These are phyloP conservation scores for Ustilago bromivora DNA, from an alignment of 1,284 basidiomycete species.

Conservation along the genomic window DNA sequence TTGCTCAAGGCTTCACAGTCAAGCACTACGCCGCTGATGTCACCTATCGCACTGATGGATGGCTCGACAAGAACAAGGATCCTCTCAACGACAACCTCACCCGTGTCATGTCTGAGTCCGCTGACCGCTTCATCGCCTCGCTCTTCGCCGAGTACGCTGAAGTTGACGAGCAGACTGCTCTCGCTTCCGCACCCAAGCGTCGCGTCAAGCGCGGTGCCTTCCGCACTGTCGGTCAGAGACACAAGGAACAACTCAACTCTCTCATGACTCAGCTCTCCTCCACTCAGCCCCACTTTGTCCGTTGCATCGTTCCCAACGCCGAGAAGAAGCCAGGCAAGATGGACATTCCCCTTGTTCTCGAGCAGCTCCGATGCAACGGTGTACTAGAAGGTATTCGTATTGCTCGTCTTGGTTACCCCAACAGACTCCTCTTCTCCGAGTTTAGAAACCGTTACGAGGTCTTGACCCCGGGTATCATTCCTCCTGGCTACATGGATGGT, in stretches of 20 bases:
- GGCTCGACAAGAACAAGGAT: constrained; percentile 99
- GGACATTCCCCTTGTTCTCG: constrained; percentile 93
- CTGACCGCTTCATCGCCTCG: constrained; percentile 82
- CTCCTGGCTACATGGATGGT: constrained; percentile 95
- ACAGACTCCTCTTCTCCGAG: constrained; percentile 94
- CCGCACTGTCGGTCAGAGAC: constrained; percentile 92
- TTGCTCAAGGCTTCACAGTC: constrained; percentile 92
- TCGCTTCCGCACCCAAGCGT: constrained; percentile 72
- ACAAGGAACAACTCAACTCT: constrained; percentile 93
- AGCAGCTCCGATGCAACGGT: constrained; percentile 98
- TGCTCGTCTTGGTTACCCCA: constrained; percentile 95
- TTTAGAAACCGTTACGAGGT: constrained; percentile 98
- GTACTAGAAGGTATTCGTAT: constrained; percentile 99
- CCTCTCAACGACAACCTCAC: constrained; percentile 97
- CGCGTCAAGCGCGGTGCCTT: constrained; percentile 96
- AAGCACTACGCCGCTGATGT: constrained; percentile 97
- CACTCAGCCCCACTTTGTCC: constrained; percentile 97
- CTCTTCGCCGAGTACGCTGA: constrained; percentile 85
- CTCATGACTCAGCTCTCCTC: constrained; percentile 91
- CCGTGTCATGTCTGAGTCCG: constrained; percentile 85
- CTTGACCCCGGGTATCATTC: constrained; percentile 90
- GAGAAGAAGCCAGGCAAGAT: constrained; percentile 92
- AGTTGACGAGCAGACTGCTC: constrained; percentile 74
- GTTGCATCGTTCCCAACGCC: constrained; percentile 96
- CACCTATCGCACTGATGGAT: constrained; percentile 94